A percentile compares a stretch with the other conserved stretches of the same genome.
Evolutionary conservation across 2,329 filamentous ascomycete genomes (phyloP).

Genomic region (Ceratocystis cacaofunesta): DNA sequence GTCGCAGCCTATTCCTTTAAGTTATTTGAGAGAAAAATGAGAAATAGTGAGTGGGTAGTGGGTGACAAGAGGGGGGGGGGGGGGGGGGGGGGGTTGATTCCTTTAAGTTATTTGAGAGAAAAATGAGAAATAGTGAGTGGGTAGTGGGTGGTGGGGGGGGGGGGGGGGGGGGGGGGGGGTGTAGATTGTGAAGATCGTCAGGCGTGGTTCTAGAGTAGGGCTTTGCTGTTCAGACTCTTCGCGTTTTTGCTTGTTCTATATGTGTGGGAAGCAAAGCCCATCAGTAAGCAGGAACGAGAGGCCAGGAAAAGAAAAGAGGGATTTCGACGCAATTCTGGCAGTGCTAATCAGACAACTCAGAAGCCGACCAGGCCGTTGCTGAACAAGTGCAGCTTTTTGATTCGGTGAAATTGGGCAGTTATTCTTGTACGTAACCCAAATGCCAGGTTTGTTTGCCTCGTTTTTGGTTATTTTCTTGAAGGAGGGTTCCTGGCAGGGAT

Average conservation of each 20-base stretch:
- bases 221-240: not conserved
- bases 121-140: not conserved
- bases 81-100: constrained; percentile 1
- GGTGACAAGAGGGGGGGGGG: not conserved
- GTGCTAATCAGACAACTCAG: not conserved
- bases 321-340: too few relatives aligned
- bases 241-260: not conserved
- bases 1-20: constrained; percentile 5
- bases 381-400: not conserved
- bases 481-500: constrained; percentile 10
- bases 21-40: not conserved
- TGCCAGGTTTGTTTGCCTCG: constrained; percentile 5
- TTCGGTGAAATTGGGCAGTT: not conserved
- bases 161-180: too few relatives aligned
- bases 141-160: not conserved
- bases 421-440: constrained; percentile 12
- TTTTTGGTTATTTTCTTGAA: not conserved
- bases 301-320: not conserved
- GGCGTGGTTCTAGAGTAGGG: not conserved
- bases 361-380: not conserved
- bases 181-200: not conserved
- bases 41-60: not conserved
- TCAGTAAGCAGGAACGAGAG: not conserved
- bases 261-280: not conserved
- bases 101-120: constrained; percentile 3